Base-by-base conservation (phyloP, 2,329 filamentous ascomycete genomes). In the Hypoxylon sp. region DNA sequence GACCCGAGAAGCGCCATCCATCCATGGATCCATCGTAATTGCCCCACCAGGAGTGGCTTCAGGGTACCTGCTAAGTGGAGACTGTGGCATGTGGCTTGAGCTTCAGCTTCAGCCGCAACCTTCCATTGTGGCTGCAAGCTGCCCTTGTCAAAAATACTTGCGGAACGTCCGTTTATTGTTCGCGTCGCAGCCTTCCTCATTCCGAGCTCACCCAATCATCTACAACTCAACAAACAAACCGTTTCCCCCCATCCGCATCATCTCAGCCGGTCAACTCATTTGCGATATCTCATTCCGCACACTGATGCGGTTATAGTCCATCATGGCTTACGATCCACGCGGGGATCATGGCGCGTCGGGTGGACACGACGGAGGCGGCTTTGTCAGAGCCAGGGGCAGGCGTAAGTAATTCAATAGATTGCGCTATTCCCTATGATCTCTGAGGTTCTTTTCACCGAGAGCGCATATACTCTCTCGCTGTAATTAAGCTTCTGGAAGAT, bases 291-390 rank as follows among this genome's bases (percentile, higher is more conserved):
- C 19, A 39, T 50, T 35, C 13, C 32, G 6, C 27, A 54, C 35
- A 31, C 69, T 53, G 47, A 72, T 73, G 68, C 62, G 42, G 56
- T 59, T 46, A 55, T 72, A 68, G 31, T 55, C 59, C 68, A 73
- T 67, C 73, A 87, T 87, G 85, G 82, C 85, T 74, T 87, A 86
- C 76, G 85, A 87, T 81, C 82, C 84, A 77, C 83, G 85, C 71
- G 83, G 84, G 75, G 85, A 86, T 72, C 80, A 83, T 73, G 82
- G 80, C 65, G 82, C 81, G 50, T 68, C 72, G 29, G 75, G 75
- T 21, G 77, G 75, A 57, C 80, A 82, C 62, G 83, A 85, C 73
- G 82, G 80, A 32, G 74, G 75, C 39, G 80, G 80, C 5, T 85
- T 81, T 67, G 78, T 83, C 62, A 85, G 85, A 74, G 80, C 84